Evolutionary conservation across 371 early-diverging fungal species (phyloP), one percentile per base, ranked within the genome.

Genomic region (Mucor irregularis): DNA sequence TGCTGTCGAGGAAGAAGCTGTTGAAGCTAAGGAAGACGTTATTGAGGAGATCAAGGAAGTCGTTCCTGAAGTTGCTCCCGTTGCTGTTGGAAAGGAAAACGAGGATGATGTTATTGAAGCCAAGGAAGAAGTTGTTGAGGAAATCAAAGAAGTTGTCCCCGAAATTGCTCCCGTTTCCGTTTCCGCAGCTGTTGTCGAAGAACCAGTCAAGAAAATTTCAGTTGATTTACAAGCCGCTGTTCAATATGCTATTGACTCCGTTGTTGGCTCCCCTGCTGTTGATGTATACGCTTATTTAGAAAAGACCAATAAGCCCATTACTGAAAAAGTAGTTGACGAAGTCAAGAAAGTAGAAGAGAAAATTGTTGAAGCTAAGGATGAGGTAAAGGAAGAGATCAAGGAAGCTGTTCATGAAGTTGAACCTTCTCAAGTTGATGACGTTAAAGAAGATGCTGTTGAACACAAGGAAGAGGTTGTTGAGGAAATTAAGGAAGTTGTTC

Each of bases 61-160:
- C 8, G 66, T 34, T 2, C 42, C 52, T 26, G 57, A 45, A 9
- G 66, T 47, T 21, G 54, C 34, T 13, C 61, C 52, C 13, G 52
- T n/a, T 16, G 52, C 46, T 26, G 59, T 29, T 5, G 67, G n/a
- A n/a, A n/a, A 43, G 26, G 66, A 50, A 7, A 40, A 54, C 29
- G 66, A 63, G 49, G 65, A 62, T 43, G 57, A 68, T 22, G 57
- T 40, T 35, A 60, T 54, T 62, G 70, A 56, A 24, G 62, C 62
- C 21, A 51, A 59, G 38, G 59, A 59, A 46, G 52, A 46, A 2
- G 30, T 56, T 7, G 14, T 56, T 30, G 57, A 56, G 19, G 43
- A 56, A 34, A 24, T 53, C 10, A 21, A 50, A 14, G 38, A 60
- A 25, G 22, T 19, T 9, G 60, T 60, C 0, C 45, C 49, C 25